Percentiles rank a stretch among this genome's conserved stretches.
Evolutionary conservation across 2,329 filamentous ascomycete genomes (phyloP).

Genomic region (Corynespora cassiicola): DNA sequence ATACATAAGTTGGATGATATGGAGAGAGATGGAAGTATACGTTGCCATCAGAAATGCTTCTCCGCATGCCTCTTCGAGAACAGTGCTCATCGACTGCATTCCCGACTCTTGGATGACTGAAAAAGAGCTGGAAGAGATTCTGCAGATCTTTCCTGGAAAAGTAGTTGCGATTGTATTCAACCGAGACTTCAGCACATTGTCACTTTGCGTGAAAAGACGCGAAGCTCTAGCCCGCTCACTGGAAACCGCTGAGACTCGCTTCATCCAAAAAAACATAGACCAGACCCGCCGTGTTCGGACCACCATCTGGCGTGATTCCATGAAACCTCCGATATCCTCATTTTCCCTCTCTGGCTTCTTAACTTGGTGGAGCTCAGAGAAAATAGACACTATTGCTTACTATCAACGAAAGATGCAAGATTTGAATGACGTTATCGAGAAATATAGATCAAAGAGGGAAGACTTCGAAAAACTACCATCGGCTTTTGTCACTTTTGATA

Average conservation of each 20-base stretch:
- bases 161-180: slow-evolving; percentile 13
- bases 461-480: slow-evolving; percentile 7
- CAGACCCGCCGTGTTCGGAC: neutral
- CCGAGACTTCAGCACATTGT: slow-evolving; percentile 11
- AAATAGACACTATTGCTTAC: slow-evolving; percentile 4
- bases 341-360: slow-evolving; percentile 1
- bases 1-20: slow-evolving; percentile 17
- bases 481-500: slow-evolving; percentile 15
- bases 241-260: slow-evolving; percentile 7
- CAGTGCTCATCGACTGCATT: slow-evolving; percentile 18
- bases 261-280: slow-evolving; percentile 5
- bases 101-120: slow-evolving; percentile 12
- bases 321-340: neutral
- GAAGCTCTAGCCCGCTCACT: slow-evolving; percentile 6
- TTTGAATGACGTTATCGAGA: slow-evolving; percentile 8
- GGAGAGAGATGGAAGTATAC: slow-evolving; percentile 15
- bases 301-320: neutral
- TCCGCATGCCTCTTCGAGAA: slow-evolving; percentile 4
- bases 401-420: slow-evolving; percentile 9
- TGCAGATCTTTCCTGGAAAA: slow-evolving; percentile 12
- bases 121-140: slow-evolving; percentile 8
- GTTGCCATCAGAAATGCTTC: slow-evolving; percentile 5
- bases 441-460: neutral
- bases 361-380: slow-evolving; percentile 1
- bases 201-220: neutral